Percentiles rank a stretch among this genome's conserved stretches.
These are phyloP conservation scores for Coemansia sp. DNA, from an alignment of 192 early-diverging fungal genomes.

Conservation along the genomic window DNA sequence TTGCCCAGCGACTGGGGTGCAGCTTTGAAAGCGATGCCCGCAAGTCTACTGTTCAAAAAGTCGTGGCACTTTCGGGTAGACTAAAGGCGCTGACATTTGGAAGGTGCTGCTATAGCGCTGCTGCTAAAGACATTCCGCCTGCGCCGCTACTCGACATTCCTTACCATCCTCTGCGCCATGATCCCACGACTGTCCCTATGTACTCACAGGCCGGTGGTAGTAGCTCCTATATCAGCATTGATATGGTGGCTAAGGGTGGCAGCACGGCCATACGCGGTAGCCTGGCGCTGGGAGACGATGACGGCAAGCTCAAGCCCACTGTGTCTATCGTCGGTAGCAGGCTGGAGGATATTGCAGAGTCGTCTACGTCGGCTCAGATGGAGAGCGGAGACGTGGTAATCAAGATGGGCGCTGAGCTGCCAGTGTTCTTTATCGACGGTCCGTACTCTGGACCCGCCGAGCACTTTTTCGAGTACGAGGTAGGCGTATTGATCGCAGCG, in stretches of 20 bases:
- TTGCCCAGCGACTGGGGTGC: slow-evolving; percentile 68
- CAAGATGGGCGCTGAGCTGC: slow-evolving; percentile 42
- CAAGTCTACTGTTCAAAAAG: slow-evolving; percentile 6
- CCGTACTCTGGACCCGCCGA: slow-evolving; percentile 71
- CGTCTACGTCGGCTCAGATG: background rate
- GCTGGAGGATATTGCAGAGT: background rate
- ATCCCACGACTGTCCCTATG: slow-evolving; percentile 20
- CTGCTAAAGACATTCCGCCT: background rate
- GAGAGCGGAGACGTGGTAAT: slow-evolving; percentile 10
- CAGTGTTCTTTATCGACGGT: slow-evolving; percentile 66
- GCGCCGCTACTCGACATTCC: slow-evolving; percentile 12
- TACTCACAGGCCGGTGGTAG: slow-evolving; percentile 28
- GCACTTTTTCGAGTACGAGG: slow-evolving; percentile 75
- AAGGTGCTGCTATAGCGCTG: slow-evolving; percentile 3
- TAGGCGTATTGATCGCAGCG: slow-evolving; percentile 69
- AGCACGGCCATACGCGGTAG: background rate
- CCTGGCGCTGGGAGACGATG: background rate
- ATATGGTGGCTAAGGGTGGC: slow-evolving; percentile 25
- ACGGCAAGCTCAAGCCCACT: slow-evolving; percentile 11
- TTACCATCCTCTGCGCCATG: slow-evolving; percentile 45
- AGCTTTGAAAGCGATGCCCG: slow-evolving; percentile 41
- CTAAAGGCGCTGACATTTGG: slow-evolving; percentile 8
- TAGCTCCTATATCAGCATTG: slow-evolving; percentile 44
- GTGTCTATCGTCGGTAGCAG: slow-evolving; percentile 3
- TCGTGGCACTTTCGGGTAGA: slow-evolving; percentile 1